Base-by-base conservation (phyloP, 2,329 filamentous ascomycete species). In the Ceratocystis harringtonii region DNA sequence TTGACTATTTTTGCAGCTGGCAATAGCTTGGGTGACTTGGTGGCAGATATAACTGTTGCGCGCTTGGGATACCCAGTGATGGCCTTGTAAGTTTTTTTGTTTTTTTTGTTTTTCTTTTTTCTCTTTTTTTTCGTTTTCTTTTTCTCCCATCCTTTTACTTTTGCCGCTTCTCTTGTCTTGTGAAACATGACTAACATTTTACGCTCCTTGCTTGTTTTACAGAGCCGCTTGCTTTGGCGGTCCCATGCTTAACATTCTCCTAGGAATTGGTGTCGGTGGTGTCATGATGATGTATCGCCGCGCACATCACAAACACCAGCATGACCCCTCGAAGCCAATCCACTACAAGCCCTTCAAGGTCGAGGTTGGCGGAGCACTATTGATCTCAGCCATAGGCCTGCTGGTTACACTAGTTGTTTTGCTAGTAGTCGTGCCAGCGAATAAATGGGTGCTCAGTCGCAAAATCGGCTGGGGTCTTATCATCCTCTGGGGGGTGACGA, bases 1-100 rank as follows among this genome's bases (percentile, higher is more conserved):
- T 81, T 99, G 63, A 99, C 94, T 17, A 87, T 99, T 65, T 99
- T 99, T 74, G 94, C 94, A 1, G 90, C 96, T 43, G 94, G 94
- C 32, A 99, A 99, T 75, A 95, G 90, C 7, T 81, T 97, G 7
- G 92, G 94, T 45, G 94, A 99, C 71, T 80, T 99, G 17, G 90
- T 99, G 8, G 92, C 94, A 17, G 89, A 99, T 73, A 89, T 97
- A 64, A 99, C 94, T 0, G 89, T 99, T 45, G 94, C 94, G 3
- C 84, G 90, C 43, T 83, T 99, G 2, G 94, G 94, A 2, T 96
- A 92, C 75, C 94, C 94, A 0, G 91, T 99, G 68, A 99, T 99
- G 94, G 94, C 94, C 48, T 72, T 87, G 79, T 84, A 75, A 76
- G 81, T 81, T 12, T 62, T 44, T 25, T 6, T 36, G n/a, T 17